Conservation (phyloP, 805 yeast species). For the Saccharomycopsis guyanensis region DNA sequence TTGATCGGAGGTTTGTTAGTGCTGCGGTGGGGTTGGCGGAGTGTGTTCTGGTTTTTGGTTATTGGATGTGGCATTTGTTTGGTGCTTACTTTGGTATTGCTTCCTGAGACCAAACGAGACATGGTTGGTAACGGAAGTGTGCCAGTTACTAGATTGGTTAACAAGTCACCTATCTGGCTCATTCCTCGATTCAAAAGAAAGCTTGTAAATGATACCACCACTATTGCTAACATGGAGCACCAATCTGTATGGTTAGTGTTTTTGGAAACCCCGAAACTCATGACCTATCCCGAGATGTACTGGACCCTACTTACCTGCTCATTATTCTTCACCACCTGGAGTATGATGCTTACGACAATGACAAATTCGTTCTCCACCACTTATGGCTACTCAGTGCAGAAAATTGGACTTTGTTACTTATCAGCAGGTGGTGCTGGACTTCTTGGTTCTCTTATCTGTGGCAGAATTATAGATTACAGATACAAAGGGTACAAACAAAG, state of each 20-base stretch:
- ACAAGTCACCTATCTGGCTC: constrained; percentile 38
- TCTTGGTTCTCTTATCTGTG: constrained; percentile 50
- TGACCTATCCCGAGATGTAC: constrained; percentile 3
- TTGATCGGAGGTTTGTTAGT: constrained; percentile 51
- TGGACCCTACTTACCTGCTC: not conserved
- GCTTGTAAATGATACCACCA: constrained; percentile 27
- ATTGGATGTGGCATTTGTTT: constrained; percentile 48
- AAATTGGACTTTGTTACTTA: constrained; percentile 63
- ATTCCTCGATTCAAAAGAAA: constrained; percentile 26
- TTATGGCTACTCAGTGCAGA: constrained; percentile 45
- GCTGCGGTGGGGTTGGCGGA: constrained; percentile 55
- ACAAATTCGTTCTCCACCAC: constrained; percentile 43
- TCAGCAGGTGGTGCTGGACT: constrained; percentile 67
- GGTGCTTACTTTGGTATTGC: constrained; percentile 27
- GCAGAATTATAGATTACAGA: constrained; percentile 43
- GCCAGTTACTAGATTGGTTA: constrained; percentile 34
- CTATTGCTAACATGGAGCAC: constrained; percentile 19
- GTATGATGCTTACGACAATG: constrained; percentile 56
- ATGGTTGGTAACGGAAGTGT: constrained; percentile 71
- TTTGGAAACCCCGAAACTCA: not conserved
- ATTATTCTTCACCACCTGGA: constrained; percentile 52
- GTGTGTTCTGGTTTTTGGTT: constrained; percentile 65
- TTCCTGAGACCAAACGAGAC: constrained; percentile 74
- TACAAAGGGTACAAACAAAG: constrained; percentile 21
- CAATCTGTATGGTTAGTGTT: not conserved